phyloP scores from a whole-genome alignment of 441 rosid genomes.

The Hura crepitans region DNA sequence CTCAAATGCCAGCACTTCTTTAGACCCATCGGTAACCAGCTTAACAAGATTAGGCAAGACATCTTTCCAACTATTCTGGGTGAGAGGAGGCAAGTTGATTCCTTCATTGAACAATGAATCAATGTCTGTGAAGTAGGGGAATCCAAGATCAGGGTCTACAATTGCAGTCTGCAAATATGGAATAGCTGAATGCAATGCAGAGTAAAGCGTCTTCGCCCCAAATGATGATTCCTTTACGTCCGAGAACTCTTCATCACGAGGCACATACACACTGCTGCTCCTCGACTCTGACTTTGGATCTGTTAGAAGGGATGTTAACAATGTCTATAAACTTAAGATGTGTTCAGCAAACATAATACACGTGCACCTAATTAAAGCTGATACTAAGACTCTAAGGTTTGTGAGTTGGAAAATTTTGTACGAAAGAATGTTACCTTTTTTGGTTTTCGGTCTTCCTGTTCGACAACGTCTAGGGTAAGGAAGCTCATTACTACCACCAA shows the following conservation, averaged over 20 bases:
- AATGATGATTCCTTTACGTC: conserved; percentile 41
- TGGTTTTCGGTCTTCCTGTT: conserved; percentile 45
- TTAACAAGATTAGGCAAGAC: conserved; percentile 53
- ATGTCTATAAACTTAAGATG: too few relatives aligned
- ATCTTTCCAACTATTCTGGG: conserved; percentile 28
- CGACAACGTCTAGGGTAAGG: conserved; percentile 78
- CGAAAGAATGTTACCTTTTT: conserved; percentile 19
- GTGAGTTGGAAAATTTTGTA: too few relatives aligned
- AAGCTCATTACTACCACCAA: conserved; percentile 53
- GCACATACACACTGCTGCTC: conserved; percentile 47
- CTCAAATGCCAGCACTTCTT: conserved; percentile 48
- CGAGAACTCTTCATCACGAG: conserved; percentile 66
- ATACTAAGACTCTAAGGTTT: too few relatives aligned
- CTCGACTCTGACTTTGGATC: conserved; percentile 53
- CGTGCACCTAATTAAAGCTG: too few relatives aligned
- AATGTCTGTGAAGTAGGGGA: conserved; percentile 56
- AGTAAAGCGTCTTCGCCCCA: conserved; percentile 45
- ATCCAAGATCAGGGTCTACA: conserved; percentile 36
- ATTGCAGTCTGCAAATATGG: conserved; percentile 40
- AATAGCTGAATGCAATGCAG: conserved; percentile 51
- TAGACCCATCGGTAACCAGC: conserved; percentile 28
- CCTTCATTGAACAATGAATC: conserved; percentile 64
- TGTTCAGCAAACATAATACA: too few relatives aligned
- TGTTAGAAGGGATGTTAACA: neutral
- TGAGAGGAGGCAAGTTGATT: conserved; percentile 37